Percentiles rank a stretch among this genome's conserved stretches.
phyloP scores from a whole-genome alignment of 1,284 basidiomycete genomes.

The Boletus hoseneyae region DNA sequence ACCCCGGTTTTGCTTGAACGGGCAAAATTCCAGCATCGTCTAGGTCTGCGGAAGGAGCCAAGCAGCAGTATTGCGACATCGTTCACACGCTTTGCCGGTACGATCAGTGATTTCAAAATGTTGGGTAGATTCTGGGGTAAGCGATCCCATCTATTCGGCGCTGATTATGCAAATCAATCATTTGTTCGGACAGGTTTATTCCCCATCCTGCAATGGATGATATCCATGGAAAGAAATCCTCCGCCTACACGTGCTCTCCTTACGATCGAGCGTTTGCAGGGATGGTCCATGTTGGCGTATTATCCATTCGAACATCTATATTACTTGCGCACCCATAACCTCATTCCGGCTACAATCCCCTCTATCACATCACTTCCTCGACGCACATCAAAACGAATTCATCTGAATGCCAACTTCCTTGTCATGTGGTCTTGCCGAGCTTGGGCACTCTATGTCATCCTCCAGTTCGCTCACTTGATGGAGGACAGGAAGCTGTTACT shows the following conservation, averaged over 20 bases:
- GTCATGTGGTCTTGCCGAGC: conserved; percentile 70
- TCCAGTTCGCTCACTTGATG: conserved; percentile 68
- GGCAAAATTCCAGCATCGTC: conserved; percentile 61
- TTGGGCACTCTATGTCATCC: conserved; percentile 72
- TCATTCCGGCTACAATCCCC: conserved; percentile 55
- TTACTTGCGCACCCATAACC: conserved; percentile 61
- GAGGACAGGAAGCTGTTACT: conserved; percentile 63
- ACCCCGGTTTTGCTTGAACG: conserved; percentile 63
- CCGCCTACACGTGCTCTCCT: conserved; percentile 65
- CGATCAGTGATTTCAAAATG: conserved; percentile 65
- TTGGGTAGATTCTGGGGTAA: conserved; percentile 76
- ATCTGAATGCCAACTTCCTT: conserved; percentile 46
- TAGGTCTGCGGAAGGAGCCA: conserved; percentile 50
- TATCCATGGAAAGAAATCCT: conserved; percentile 63
- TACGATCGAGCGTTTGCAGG: conserved; percentile 78
- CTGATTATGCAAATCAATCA: background rate
- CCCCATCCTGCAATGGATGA: conserved; percentile 76
- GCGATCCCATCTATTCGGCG: conserved; percentile 17
- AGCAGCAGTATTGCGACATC: conserved; percentile 52
- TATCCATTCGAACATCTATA: conserved; percentile 80
- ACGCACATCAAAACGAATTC: conserved; percentile 39
- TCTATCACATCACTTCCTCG: conserved; percentile 42
- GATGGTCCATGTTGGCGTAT: conserved; percentile 80
- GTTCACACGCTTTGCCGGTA: conserved; percentile 50
- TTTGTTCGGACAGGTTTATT: conserved; percentile 52